Conservation (phyloP, 306 rosid genomes). For the Comarum palustre region DNA sequence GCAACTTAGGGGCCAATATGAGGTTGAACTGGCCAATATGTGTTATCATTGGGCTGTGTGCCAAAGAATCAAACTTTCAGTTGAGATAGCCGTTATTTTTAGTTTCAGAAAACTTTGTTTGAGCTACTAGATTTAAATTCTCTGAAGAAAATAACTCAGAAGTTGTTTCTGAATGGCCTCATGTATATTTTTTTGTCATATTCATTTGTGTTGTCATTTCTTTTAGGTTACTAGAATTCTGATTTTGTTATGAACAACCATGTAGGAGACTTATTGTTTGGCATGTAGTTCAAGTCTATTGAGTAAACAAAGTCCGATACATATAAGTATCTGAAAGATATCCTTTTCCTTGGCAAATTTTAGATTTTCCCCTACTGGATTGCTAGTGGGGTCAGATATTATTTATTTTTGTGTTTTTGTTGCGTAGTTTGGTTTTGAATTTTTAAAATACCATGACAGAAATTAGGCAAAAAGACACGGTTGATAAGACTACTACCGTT, state of each 20-base stretch:
- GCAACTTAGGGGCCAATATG: not conserved
- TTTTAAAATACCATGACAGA: conserved; percentile 41
- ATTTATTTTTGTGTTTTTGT: not conserved
- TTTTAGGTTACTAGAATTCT: conserved; percentile 7
- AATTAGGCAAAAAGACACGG: conserved; percentile 22
- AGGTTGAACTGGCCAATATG: conserved; percentile 2
- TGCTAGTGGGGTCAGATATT: not conserved
- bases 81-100: not conserved
- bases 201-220: not conserved
- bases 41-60: not conserved
- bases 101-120: not conserved
- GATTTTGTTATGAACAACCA: conserved; percentile 3
- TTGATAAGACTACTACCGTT: conserved; percentile 29
- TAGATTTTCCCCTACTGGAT: not conserved
- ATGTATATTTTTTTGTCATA: not conserved
- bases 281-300: not conserved
- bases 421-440: conserved; percentile 14
- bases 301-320: not conserved
- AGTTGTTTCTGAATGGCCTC: not conserved
- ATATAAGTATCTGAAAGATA: not conserved
- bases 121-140: not conserved
- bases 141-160: not conserved
- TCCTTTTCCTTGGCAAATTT: not conserved
- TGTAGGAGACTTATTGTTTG: not conserved
- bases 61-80: conserved; percentile 6